Percentiles rank a stretch among this genome's conserved stretches.
These are phyloP conservation scores for Fusarium pseudonygamai DNA, from an alignment of 2,329 filamentous ascomycete species.

Conservation along the genomic window DNA sequence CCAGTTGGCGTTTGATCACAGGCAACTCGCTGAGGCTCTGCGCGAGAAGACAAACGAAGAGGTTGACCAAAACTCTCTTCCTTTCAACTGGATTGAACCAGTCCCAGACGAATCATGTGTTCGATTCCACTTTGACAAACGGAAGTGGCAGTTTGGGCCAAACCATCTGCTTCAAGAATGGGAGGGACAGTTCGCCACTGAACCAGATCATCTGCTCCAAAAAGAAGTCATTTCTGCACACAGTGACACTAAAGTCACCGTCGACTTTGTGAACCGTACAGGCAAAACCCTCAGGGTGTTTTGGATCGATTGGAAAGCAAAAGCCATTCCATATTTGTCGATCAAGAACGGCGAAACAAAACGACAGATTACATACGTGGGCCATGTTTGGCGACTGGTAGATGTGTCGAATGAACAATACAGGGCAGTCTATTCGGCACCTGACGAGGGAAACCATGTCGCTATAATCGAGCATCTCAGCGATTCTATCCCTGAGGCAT, in stretches of 20 bases:
- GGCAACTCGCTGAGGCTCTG: slow-evolving; percentile 29
- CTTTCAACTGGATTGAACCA: slow-evolving; percentile 40
- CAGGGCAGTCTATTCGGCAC: slow-evolving; percentile 24
- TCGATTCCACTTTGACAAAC: slow-evolving; percentile 28
- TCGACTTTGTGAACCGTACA: slow-evolving; percentile 42
- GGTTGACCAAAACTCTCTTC: slow-evolving; percentile 18
- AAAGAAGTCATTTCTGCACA: slow-evolving; percentile 36
- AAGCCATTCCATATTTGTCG: slow-evolving; percentile 24
- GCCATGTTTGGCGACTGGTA: slow-evolving; percentile 37
- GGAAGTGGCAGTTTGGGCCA: slow-evolving; percentile 35
- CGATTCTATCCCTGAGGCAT: background rate
- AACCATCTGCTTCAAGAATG: slow-evolving; percentile 26
- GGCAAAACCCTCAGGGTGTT: slow-evolving; percentile 25
- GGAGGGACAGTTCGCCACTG: slow-evolving; percentile 24
- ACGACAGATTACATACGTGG: slow-evolving; percentile 31
- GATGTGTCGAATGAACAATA: slow-evolving; percentile 11
- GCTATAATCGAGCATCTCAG: slow-evolving; percentile 23
- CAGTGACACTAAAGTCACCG: slow-evolving; percentile 3
- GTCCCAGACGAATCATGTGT: slow-evolving; percentile 11
- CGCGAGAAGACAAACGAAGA: slow-evolving; percentile 5
- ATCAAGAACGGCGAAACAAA: slow-evolving; percentile 18
- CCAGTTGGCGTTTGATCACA: slow-evolving; percentile 38
- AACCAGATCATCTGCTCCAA: slow-evolving; percentile 2
- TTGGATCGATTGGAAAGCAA: slow-evolving; percentile 40
- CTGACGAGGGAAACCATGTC: slow-evolving; percentile 13